These are phyloP conservation scores for Blastocystis hominis DNA, from an alignment of 352 stramenopile species.

Conservation along the genomic window DNA sequence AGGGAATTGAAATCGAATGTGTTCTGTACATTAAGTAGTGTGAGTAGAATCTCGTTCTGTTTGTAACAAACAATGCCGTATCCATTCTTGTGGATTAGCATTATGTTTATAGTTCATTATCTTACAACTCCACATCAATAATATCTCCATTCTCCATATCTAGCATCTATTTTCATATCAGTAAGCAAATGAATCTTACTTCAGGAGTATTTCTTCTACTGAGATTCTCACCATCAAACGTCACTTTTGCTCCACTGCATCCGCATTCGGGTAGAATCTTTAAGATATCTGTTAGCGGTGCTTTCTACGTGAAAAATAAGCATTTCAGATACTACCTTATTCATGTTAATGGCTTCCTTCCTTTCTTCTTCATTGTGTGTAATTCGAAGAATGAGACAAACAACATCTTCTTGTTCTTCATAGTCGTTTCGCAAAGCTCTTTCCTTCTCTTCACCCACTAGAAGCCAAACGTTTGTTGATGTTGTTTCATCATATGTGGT, in stretches of 20 bases:
- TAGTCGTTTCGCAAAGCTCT: neutral
- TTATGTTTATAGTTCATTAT: no score
- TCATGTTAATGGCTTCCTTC: neutral
- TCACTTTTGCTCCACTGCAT: neutral
- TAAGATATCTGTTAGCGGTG: neutral
- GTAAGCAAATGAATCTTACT: neutral
- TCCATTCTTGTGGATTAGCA: no score
- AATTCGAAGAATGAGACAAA: neutral
- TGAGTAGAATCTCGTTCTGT: no score
- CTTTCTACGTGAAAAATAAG: neutral
- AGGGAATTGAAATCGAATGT: no score
- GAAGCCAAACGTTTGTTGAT: neutral
- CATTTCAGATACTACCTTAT: neutral
- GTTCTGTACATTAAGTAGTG: no score
- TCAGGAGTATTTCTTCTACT: neutral
- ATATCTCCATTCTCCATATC: constrained; percentile 32
- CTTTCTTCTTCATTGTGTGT: neutral
- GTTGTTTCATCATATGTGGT: neutral
- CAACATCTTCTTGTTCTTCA: neutral
- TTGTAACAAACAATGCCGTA: constrained; percentile 4
- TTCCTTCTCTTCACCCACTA: neutral
- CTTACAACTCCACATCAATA: constrained; percentile 29
- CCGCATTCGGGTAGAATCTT: neutral
- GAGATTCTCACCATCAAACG: neutral
- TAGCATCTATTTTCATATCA: neutral